Conservation (phyloP, 169 alveolate species). For the Eimeria falciformis region DNA sequence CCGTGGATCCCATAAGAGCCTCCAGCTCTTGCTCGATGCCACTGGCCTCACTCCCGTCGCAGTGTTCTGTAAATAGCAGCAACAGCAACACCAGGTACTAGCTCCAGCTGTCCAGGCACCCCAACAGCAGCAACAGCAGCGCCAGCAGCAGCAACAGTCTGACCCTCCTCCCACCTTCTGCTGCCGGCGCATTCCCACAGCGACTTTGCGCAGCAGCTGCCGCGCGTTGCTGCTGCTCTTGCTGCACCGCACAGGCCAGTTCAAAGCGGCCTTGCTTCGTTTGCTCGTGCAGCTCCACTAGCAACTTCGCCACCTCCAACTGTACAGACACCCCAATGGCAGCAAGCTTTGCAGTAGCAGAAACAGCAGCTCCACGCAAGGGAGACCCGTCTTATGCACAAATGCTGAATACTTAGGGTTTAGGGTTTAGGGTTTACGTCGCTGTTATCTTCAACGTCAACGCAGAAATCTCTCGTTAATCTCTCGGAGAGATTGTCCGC, state of each 20-base stretch:
- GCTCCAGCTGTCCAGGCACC: no score
- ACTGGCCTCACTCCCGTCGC: slow-evolving; percentile 36
- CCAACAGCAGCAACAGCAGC: not conserved
- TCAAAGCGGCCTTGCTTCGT: slow-evolving; percentile 64
- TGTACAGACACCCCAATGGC: no score
- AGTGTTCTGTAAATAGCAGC: not conserved
- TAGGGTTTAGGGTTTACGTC: not conserved
- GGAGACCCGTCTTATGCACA: not conserved
- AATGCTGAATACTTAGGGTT: not conserved
- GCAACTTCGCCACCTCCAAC: slow-evolving; percentile 74
- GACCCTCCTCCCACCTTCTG: slow-evolving; percentile 22
- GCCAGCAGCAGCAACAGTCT: not conserved
- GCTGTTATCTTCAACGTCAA: slow-evolving; percentile 50
- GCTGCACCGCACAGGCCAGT: slow-evolving; percentile 34
- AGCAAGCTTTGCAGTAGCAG: slow-evolving; percentile 2
- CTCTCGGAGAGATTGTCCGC: slow-evolving; percentile 38
- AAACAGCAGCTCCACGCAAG: not conserved
- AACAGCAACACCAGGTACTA: not conserved
- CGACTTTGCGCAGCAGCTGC: slow-evolving; percentile 21
- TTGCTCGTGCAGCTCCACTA: slow-evolving; percentile 55
- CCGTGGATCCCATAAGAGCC: not conserved
- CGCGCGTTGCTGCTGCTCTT: slow-evolving; percentile 52
- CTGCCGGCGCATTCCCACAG: slow-evolving; percentile 28
- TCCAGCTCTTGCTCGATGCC: slow-evolving; percentile 29
- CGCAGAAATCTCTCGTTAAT: slow-evolving; percentile 29